These are phyloP conservation scores for Saccharomyces hybrid DNA, from an alignment of 1,139 yeast species.

Conservation along the genomic window DNA sequence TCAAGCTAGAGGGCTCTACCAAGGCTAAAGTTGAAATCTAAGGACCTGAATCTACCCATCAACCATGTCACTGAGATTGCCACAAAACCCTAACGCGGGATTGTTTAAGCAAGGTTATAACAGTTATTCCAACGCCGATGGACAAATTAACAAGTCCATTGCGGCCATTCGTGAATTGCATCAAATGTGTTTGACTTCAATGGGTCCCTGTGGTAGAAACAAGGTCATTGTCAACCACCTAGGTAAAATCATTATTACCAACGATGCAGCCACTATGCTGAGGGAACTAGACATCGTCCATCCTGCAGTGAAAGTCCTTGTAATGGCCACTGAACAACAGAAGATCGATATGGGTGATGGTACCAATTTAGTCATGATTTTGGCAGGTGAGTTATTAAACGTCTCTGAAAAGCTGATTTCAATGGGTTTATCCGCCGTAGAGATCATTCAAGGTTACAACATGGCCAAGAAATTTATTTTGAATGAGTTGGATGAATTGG, in stretches of 20 bases:
- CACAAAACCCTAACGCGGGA: slow-evolving; percentile 89
- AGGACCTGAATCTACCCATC: not conserved
- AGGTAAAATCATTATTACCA: slow-evolving; percentile 82
- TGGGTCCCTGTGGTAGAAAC: slow-evolving; percentile 97
- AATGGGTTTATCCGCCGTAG: slow-evolving; percentile 85
- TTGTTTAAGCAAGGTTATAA: slow-evolving; percentile 96
- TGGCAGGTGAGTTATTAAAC: slow-evolving; percentile 88
- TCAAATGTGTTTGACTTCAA: slow-evolving; percentile 83
- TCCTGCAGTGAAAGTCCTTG: slow-evolving; percentile 92
- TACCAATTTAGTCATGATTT: slow-evolving; percentile 59
- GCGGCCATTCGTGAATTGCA: slow-evolving; percentile 93
- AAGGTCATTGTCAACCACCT: slow-evolving; percentile 84
- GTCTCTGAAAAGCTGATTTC: slow-evolving; percentile 76
- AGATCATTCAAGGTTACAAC: slow-evolving; percentile 82
- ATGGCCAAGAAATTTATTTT: slow-evolving; percentile 71
- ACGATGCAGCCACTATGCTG: slow-evolving; percentile 95
- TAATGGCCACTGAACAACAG: slow-evolving; percentile 96
- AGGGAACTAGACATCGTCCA: slow-evolving; percentile 91
- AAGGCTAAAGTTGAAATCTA: not conserved
- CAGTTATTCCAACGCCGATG: slow-evolving; percentile 82
- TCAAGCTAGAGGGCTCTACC: not conserved
- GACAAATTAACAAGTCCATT: slow-evolving; percentile 86
- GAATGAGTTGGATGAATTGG: slow-evolving; percentile 58
- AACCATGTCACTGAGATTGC: slow-evolving; percentile 79
- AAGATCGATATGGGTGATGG: slow-evolving; percentile 85